Evolutionary conservation across 805 yeast genomes (phyloP), one percentile per base, ranked within the genome.

Genomic region (Ogataea paradorogensis): DNA sequence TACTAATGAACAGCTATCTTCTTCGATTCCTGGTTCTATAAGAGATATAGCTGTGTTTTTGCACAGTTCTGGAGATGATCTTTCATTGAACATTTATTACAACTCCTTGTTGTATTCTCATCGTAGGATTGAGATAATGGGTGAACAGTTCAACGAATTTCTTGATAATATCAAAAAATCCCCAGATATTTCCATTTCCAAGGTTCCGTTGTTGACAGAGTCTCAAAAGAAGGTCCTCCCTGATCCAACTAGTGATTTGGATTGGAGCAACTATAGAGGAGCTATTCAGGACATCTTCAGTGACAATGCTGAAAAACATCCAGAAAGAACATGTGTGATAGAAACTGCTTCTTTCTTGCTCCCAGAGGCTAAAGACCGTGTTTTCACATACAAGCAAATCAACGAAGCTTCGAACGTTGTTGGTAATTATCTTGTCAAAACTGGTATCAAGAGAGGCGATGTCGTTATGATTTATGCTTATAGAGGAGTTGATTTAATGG

Each of bases 391-490:
- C 62, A 71, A 70, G 54, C 96, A 91, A 61, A 91, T 93, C 55
- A 81, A 93, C 62, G 84, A 87, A 61, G 91, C 97, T 2, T 88
- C 97, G 10, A 93, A 95, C 56, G 74, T 89, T 21, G 90, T 93
- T 13, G 98, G 96, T 25, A 91, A 93, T 65, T 84, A 87, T 56
- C 73, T 93, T 53, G 81, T 86, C 42, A 66, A 74, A 18, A 78
- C 82, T 5, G 98, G 98, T 10, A 83, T 93, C 54, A 70, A 77
- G 48, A 73, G 84, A 56, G 99, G 98, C 41, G 98, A 93, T 61
- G 88, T 93, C 13, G 98, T 93, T 13, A 90, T 90, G 95, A 90
- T 95, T 52, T 93, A 93, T 60, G 96, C 99, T 18, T 87, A 91
- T 57, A 80, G 99, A 65, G 96, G 97, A 53, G 99, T 93, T 7